These are phyloP conservation scores for Punctularia strigosozonata DNA, from an alignment of 768 basidiomycete genomes.

Conservation along the genomic window DNA sequence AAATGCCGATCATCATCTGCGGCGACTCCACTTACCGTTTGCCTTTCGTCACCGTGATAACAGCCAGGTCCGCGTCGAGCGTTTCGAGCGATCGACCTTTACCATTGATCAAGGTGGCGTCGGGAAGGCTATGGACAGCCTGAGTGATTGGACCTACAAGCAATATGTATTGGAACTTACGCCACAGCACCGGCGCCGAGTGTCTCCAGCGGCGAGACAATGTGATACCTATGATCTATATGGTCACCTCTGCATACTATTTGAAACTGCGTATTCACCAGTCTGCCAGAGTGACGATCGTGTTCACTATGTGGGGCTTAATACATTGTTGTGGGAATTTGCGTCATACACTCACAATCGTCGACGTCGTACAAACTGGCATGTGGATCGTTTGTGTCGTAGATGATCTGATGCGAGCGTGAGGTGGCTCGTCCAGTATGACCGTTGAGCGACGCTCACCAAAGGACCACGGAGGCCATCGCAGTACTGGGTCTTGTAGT, in stretches of 20 bases:
- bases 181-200: not conserved
- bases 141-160: not conserved
- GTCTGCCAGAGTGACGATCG: conserved; percentile 33
- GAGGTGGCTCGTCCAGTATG: too few relatives aligned
- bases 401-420: too few relatives aligned
- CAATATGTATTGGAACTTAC: conserved; percentile 1
- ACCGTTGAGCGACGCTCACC: too few relatives aligned
- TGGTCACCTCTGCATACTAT: too few relatives aligned
- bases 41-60: conserved; percentile 14
- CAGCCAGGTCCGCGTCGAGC: conserved; percentile 7
- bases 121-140: conserved; percentile 9
- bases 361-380: conserved; percentile 18
- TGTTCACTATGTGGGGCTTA: conserved; percentile 20
- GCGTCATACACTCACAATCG: conserved; percentile 7
- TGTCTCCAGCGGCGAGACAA: conserved; percentile 6
- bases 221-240: conserved; percentile 5
- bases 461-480: conserved; percentile 28
- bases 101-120: conserved; percentile 34
- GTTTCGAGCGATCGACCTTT: conserved; percentile 24
- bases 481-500: conserved; percentile 27
- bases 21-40: conserved; percentile 11
- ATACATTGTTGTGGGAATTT: not conserved
- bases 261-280: too few relatives aligned
- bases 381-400: conserved; percentile 19
- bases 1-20: too few relatives aligned